Evolutionary conservation across 306 rosid species (phyloP).

Genomic region (Acacia crassicarpa): DNA sequence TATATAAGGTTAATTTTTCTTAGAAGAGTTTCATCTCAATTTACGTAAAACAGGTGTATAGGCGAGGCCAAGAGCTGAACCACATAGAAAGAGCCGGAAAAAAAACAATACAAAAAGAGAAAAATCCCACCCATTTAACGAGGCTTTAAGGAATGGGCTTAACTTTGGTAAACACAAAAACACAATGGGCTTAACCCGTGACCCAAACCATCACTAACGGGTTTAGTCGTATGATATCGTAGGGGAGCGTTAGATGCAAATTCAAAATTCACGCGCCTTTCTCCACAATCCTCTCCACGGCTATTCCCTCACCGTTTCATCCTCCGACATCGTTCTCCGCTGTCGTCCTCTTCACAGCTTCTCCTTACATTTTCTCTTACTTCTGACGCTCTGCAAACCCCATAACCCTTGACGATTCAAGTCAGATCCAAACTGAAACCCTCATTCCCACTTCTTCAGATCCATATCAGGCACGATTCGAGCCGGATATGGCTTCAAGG

Average conservation of each 20-base stretch:
- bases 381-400: background rate
- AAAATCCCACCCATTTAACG: background rate
- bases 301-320: background rate
- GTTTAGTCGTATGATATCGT: background rate
- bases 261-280: constrained; percentile 52
- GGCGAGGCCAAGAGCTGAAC: background rate
- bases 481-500: constrained; percentile 58
- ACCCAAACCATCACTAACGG: background rate
- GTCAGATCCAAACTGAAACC: background rate
- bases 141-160: background rate
- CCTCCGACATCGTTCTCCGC: background rate
- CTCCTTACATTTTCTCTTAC: background rate
- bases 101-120: no score
- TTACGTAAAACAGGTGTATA: no score
- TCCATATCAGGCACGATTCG: background rate
- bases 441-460: background rate
- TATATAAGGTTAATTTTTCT: no score
- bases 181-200: background rate
- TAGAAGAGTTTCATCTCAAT: no score
- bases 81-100: background rate
- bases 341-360: background rate
- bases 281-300: background rate
- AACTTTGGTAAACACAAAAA: background rate
- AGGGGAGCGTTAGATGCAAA: constrained; percentile 40
- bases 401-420: background rate